Percentiles rank a stretch among this genome's conserved stretches.
Evolutionary conservation across 2,329 filamentous ascomycete species (phyloP).

Genomic region (Ilyonectria mors-panacis): DNA sequence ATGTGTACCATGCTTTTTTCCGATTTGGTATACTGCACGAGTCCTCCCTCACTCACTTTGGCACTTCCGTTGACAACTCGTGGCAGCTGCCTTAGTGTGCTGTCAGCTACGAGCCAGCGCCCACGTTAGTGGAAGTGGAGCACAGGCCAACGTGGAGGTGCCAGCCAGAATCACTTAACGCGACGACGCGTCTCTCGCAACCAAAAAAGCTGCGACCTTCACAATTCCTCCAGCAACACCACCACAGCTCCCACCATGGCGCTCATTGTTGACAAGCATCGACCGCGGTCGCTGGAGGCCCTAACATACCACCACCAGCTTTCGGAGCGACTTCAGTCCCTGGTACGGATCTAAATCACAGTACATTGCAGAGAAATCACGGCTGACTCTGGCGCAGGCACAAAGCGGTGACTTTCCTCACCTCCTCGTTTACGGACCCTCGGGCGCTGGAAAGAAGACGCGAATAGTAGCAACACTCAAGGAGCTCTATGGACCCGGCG

Average conservation of each 20-base stretch:
- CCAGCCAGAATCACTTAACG: constrained; percentile 54
- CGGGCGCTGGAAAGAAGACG: constrained; percentile 97
- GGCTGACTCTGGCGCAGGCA: constrained; percentile 71
- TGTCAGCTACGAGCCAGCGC: neutral
- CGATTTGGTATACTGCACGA: too few relatives aligned
- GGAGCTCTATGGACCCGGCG: constrained; percentile 93
- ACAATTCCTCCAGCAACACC: constrained; percentile 32
- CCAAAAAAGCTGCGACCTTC: constrained; percentile 42
- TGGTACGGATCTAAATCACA: constrained; percentile 72
- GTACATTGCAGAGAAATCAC: constrained; percentile 7
- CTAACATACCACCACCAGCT: constrained; percentile 92
- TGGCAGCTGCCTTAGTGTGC: constrained; percentile 5
- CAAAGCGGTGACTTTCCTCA: constrained; percentile 98
- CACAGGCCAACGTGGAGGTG: constrained; percentile 42
- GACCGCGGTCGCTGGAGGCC: constrained; percentile 80
- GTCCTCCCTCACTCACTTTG: too few relatives aligned
- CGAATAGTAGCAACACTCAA: constrained; percentile 95
- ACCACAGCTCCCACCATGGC: constrained; percentile 64
- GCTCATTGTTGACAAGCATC: constrained; percentile 80
- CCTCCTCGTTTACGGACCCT: constrained; percentile 96
- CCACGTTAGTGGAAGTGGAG: constrained; percentile 8
- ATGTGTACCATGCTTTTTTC: neutral
- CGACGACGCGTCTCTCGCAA: constrained; percentile 54
- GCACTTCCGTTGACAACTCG: neutral
- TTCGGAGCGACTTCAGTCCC: constrained; percentile 86